Evolutionary conservation across 106 monocot species (phyloP).

Genomic region (Allium cepa): DNA sequence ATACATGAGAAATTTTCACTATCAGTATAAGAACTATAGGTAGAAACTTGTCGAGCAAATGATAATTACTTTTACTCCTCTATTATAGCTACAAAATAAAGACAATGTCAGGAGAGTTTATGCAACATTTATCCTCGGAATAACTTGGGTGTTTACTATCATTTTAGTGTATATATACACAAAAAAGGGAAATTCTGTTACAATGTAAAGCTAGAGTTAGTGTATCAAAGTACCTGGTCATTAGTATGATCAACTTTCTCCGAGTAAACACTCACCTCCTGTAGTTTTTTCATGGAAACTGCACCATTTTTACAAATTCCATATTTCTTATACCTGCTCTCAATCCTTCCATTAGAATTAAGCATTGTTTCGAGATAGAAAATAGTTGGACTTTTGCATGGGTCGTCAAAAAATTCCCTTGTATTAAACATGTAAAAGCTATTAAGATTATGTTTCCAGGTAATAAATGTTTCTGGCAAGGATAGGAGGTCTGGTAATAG

Average conservation of each 20-base stretch:
- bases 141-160: too few species aligned
- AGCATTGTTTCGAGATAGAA: conserved; percentile 50
- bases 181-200: neutral
- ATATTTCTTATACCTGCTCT: conserved; percentile 43
- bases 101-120: conserved; percentile 10
- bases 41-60: neutral
- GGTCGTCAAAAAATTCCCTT: conserved; percentile 43
- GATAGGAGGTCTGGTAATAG: conserved; percentile 61
- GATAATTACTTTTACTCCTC: conserved; percentile 12
- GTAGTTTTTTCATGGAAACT: conserved; percentile 22
- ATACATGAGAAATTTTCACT: neutral
- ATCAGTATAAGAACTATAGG: neutral
- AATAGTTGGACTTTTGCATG: conserved; percentile 55
- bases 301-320: conserved; percentile 25
- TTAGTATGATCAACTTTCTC: conserved; percentile 18
- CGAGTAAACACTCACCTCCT: conserved; percentile 41
- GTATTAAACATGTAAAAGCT: conserved; percentile 64
- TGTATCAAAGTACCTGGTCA: conserved; percentile 33
- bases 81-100: conserved; percentile 11
- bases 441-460: conserved; percentile 43
- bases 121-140: neutral
- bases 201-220: neutral
- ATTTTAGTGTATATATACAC: too few species aligned
- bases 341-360: conserved; percentile 13
- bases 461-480: conserved; percentile 48